phyloP scores from a whole-genome alignment of 2,329 filamentous ascomycete genomes.

The Nigrospora sphaerica region DNA sequence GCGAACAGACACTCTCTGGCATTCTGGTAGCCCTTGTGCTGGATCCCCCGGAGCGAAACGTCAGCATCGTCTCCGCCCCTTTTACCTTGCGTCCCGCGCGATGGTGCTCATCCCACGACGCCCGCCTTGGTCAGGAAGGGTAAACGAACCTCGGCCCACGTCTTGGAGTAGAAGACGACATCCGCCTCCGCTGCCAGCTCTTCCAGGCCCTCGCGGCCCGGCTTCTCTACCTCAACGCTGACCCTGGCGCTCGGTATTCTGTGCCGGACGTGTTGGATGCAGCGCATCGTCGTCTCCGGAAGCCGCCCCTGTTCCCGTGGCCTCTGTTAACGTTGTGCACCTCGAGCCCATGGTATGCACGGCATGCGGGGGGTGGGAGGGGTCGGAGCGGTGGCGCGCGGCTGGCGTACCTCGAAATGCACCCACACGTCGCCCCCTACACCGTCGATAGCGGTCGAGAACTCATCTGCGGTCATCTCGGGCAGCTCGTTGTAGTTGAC shows the following conservation, averaged over 20 bases:
- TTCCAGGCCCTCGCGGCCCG: slow-evolving; percentile 50
- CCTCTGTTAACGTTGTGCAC: slow-evolving; percentile 9
- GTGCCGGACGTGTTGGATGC: slow-evolving; percentile 48
- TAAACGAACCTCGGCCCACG: slow-evolving; percentile 58
- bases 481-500: slow-evolving; percentile 62
- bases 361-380: not conserved
- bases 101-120: not conserved
- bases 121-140: not conserved
- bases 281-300: slow-evolving; percentile 51
- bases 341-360: slow-evolving; percentile 9
- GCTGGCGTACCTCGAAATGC: slow-evolving; percentile 58
- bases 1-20: slow-evolving; percentile 19
- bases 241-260: slow-evolving; percentile 38
- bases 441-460: slow-evolving; percentile 33
- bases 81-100: too few relatives aligned
- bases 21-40: slow-evolving; percentile 21
- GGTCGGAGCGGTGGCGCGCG: slow-evolving; percentile 10
- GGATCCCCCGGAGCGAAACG: slow-evolving; percentile 4
- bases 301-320: slow-evolving; percentile 47
- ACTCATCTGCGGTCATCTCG: slow-evolving; percentile 61
- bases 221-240: slow-evolving; percentile 70
- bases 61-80: slow-evolving; percentile 4
- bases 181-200: slow-evolving; percentile 56
- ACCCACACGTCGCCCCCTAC: slow-evolving; percentile 48
- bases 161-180: slow-evolving; percentile 66